Evolutionary conservation across 768 basidiomycete species (phyloP), one percentile per base, ranked within the genome.

Genomic region (Sporobolomyces roseus): DNA sequence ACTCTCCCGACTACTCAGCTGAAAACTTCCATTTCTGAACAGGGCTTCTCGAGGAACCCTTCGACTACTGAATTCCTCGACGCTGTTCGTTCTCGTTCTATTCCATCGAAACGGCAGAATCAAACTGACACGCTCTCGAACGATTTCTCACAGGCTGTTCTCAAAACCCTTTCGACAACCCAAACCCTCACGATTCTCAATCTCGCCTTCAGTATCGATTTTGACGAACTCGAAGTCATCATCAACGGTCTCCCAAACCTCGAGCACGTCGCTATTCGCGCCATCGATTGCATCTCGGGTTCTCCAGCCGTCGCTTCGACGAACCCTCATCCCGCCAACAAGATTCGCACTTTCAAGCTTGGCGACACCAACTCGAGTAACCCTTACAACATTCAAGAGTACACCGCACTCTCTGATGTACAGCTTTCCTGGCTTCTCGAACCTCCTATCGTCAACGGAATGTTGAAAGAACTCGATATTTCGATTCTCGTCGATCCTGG

Each of bases 401-500:
- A 38, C 55, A 30, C 64, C 4, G 12, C 36, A 50, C 29, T 69
- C 36, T 59, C 63, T 27, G 43, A 53, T 30, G 49, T 54, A 25
- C 63, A 69, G 32, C 62, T 64, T 43, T 43, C 35, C 1, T 69
- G 51, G 46, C 27, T 69, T 8, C 68, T 69, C 63, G 68, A 69
- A 29, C 68, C 68, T 33, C 35, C 51, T 13, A 59, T 61, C 17
- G 10, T 32, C 51, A 36, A 27, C 16, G 50, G 50, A 30, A 35
- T 5, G 10, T n/a, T 69, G 14, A 21, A 30, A n/a, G 50, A 55
- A 23, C 45, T 69, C 46, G 35, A 69, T 5, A n/a, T 69, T 16
- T 46, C 46, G 29, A 50, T 41, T 27, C 12, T 30, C n/a, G 38
- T 25, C 21, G 46, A 38, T 7, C 14, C 30, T n/a, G 46, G 56